Base-by-base conservation (phyloP, 139 green algal species). In the Chlamydomonas sp. region DNA sequence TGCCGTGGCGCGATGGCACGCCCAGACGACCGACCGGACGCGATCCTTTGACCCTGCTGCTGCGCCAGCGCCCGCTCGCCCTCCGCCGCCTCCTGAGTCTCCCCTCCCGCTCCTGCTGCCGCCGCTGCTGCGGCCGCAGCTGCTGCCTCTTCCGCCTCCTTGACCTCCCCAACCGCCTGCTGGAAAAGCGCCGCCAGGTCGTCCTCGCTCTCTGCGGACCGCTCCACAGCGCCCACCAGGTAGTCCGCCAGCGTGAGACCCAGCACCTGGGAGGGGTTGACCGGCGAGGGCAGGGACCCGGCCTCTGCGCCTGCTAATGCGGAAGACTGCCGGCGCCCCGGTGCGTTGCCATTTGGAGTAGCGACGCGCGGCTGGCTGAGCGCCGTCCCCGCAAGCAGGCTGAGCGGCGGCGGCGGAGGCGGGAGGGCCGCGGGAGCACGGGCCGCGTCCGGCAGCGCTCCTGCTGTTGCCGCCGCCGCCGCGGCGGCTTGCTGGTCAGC, bases 151-250 rank as follows among this genome's bases (percentile, higher is more conserved):
- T 2, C 9, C 18, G 66, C 80, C 3, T 7, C 18, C 62, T 9
- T 61, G 20, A 12, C 75, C 18, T 17, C 80, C 4, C 17, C 64
- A 18, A 72, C 82, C 5, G 63, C 82, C 20, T 18, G 57, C n/a
- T 86, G 71, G 6, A 79, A 86, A 60, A 86, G 62, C n/a, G 60
- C 71, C 71, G 82, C 82, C 69, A 86, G 71, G 62, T 86, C 82
- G 3, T 86, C 82, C 1, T 79, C 82, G 7, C 58, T 78, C 60
- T 68, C 79, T 2, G 12, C 69, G 10, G 80, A 76, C 58, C 68
- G 68, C 8, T 61, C 82, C 16, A 49, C 31, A 49, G 15, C 18
- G 71, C 71, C 71, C 0, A 63, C 61, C 12, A 86, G 16, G 72
- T 86, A 86, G 60, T 86, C 82, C 18, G 73, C n/a, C n/a, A 86